phyloP scores from a whole-genome alignment of 805 yeast species.

The Kluyveromyces wickerhamii region DNA sequence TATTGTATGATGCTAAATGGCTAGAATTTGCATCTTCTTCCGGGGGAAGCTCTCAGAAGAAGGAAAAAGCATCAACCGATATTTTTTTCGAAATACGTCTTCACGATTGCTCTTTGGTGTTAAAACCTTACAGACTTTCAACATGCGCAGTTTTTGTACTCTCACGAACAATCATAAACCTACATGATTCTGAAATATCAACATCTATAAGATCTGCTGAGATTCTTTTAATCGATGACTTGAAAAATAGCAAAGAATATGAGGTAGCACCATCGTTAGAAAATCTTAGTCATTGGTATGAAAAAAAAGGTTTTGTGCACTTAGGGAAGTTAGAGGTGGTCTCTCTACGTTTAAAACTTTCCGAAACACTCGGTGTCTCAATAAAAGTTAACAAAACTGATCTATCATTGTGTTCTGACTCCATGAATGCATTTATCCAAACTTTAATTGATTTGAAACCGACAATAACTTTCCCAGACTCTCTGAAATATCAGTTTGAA shows the following conservation, averaged over 20 bases:
- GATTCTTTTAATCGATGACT: conserved; percentile 60
- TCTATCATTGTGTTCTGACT: conserved; percentile 73
- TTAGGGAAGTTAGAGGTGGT: conserved; percentile 16
- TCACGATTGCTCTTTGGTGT: conserved; percentile 50
- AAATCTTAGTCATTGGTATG: conserved; percentile 13
- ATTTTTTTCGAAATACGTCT: conserved; percentile 26
- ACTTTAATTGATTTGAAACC: conserved; percentile 63
- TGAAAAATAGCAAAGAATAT: conserved; percentile 22
- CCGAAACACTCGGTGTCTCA: conserved; percentile 16
- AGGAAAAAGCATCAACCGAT: not conserved
- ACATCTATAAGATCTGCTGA: conserved; percentile 37
- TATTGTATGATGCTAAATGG: conserved; percentile 60
- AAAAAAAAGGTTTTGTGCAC: conserved; percentile 23
- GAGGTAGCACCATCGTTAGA: conserved; percentile 2
- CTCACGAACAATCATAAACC: conserved; percentile 8
- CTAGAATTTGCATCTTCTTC: conserved; percentile 17
- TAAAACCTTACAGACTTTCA: conserved; percentile 54
- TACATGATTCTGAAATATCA: conserved; percentile 33
- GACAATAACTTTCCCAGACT: conserved; percentile 52
- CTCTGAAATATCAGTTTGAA: conserved; percentile 44
- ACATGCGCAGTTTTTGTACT: not conserved
- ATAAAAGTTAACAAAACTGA: conserved; percentile 43
- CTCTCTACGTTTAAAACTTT: not conserved
- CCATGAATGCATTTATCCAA: conserved; percentile 64
- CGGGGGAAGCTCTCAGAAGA: not conserved